A percentile compares a stretch with the other conserved stretches of the same genome.
Conservation (phyloP, 2,329 filamentous ascomycete species). For the Xenoacremonium recifei region DNA sequence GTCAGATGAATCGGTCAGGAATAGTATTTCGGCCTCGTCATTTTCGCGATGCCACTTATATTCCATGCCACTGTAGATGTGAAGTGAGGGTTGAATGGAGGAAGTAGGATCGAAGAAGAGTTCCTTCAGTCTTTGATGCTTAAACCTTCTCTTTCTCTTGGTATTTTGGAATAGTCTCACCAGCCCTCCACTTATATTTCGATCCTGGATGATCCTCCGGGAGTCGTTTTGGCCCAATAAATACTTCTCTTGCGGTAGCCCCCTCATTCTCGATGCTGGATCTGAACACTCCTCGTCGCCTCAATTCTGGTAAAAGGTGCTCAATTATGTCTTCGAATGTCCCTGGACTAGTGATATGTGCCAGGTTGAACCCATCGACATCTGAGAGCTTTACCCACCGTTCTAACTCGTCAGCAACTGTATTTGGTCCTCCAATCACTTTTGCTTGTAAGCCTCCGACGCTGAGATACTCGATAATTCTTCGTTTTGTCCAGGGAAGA, state of each 20-base stretch:
- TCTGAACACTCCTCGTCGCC: slow-evolving; percentile 7
- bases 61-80: too few species aligned
- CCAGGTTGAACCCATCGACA: slow-evolving; percentile 17
- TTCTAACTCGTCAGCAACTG: slow-evolving; percentile 15
- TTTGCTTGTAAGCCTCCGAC: slow-evolving; percentile 38
- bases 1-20: too few species aligned
- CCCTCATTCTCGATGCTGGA: slow-evolving; percentile 5
- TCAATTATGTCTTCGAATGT: slow-evolving; percentile 14
- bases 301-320: slow-evolving; percentile 11
- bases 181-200: slow-evolving; percentile 7
- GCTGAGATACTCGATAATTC: slow-evolving; percentile 53
- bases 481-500: slow-evolving; percentile 53
- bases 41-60: too few species aligned
- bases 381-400: slow-evolving; percentile 11
- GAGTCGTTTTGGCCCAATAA: slow-evolving; percentile 1
- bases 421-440: slow-evolving; percentile 12
- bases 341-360: slow-evolving; percentile 10
- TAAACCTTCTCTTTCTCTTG: too few species aligned
- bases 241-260: slow-evolving; percentile 4
- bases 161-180: too few species aligned
- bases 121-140: too few species aligned
- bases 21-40: too few species aligned
- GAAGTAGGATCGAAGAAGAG: too few species aligned
- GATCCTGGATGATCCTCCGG: slow-evolving; percentile 6
- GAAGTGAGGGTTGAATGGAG: too few species aligned